Base-by-base conservation (phyloP, 2,329 filamentous ascomycete species). In the Septoria linicola region DNA sequence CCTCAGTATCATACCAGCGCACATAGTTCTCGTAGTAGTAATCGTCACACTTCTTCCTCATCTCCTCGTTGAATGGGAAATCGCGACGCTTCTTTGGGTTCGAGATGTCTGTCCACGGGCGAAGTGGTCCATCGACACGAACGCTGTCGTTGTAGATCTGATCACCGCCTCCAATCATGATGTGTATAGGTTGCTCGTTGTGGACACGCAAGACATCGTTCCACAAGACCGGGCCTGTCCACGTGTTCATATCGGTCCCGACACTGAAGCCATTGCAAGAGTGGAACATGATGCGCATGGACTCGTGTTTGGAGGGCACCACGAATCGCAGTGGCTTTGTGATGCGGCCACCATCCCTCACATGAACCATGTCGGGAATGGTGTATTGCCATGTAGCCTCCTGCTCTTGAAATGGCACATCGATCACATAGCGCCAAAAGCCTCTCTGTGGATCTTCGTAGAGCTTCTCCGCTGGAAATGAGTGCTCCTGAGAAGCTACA, bases 131-230 rank as follows among this genome's bases (percentile, higher is more conserved):
- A 44, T 84, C 76, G 1, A 96, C 89, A 57, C 92, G 81, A 59
- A 97, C 89, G 19, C 88, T 88, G 49, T 85, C 82, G 59, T 85
- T 84, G 70, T 85, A 85, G 59, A 85, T 83, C 71, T 96, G 92
- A 66, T 97, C 92, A 53, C 92, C 92, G 51, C 92, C 92, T 45
- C 92, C 92, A 56, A 96, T 80, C 84, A 85, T 88, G 59, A 83
- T 79, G 63, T 83, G 80, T 67, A 85, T 83, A 6, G 82, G 81
- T 57, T 75, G 75, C 65, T 78, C 66, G 59, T 75, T 75, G 60
- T 85, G 82, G 51, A 80, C 71, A 39, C 82, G 78, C 49, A 84
- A 64, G 25, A 84, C 82, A 55, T 85, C 82, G 57, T 84, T 81
- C 82, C 82, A 85, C 23, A 85, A 70, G 19, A 76, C 79, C 16